Percentiles rank a stretch among this genome's conserved stretches.
These are phyloP conservation scores for Hondaea fermentalgiana DNA, from an alignment of 108 stramenopile genomes.

Conservation along the genomic window DNA sequence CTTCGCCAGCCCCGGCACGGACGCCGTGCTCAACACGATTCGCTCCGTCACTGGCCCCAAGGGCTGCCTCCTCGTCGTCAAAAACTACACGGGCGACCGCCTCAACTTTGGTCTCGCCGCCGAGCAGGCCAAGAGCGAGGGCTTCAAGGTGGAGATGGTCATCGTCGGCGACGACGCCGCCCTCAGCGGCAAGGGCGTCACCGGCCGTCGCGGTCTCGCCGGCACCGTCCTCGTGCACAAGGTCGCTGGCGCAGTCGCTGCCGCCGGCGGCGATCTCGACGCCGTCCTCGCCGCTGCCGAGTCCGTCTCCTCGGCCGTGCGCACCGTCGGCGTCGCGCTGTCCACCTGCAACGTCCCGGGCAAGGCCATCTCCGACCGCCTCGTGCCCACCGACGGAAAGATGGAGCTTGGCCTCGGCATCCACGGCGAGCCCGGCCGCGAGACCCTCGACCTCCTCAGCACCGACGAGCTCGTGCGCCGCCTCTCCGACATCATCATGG, in stretches of 20 bases:
- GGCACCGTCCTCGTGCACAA: constrained; percentile 94
- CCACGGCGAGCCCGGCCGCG: constrained; percentile 85
- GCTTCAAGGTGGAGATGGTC: constrained; percentile 64
- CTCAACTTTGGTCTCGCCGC: constrained; percentile 96
- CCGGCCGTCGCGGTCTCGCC: constrained; percentile 87
- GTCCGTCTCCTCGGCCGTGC: constrained; percentile 50
- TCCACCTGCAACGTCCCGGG: constrained; percentile 81
- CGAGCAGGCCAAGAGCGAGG: constrained; percentile 63
- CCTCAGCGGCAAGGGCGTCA: constrained; percentile 80
- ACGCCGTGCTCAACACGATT: constrained; percentile 77
- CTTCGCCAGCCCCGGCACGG: constrained; percentile 83
- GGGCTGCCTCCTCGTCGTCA: constrained; percentile 82
- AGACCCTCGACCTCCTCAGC: constrained; percentile 33
- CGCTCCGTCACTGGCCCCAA: constrained; percentile 58
- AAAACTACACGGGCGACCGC: constrained; percentile 98
- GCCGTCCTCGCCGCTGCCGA: constrained; percentile 60
- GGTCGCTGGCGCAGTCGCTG: constrained; percentile 80
- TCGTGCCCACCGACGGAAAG: constrained; percentile 48
- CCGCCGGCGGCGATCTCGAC: constrained; percentile 53
- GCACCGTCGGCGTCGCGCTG: constrained; percentile 81
- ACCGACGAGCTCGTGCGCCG: constrained; percentile 56
- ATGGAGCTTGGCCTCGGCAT: constrained; percentile 88
- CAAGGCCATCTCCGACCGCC: constrained; percentile 57
- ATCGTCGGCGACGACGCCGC: constrained; percentile 92
- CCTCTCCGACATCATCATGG: not conserved